A percentile compares a stretch with the other conserved stretches of the same genome.
Evolutionary conservation across 768 basidiomycete genomes (phyloP).

Genomic region (Dendrothele bispora): DNA sequence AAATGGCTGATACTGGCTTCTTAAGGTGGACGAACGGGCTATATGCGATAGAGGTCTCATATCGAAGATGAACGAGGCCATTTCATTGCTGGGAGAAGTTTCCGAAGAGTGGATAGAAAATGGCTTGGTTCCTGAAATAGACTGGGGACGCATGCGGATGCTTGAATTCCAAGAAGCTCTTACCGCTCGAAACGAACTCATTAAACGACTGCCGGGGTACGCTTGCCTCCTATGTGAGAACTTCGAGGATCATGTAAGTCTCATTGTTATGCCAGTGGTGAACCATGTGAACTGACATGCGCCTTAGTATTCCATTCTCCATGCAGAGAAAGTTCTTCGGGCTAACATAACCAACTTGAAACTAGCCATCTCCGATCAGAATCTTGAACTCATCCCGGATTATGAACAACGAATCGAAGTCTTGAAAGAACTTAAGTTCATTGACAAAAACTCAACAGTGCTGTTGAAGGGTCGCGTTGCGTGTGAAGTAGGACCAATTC

Average conservation of each 20-base stretch:
- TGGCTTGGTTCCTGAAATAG: slow-evolving; percentile 65
- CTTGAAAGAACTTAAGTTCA: slow-evolving; percentile 87
- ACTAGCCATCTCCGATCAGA: slow-evolving; percentile 91
- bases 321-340: slow-evolving; percentile 73
- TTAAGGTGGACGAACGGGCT: slow-evolving; percentile 66
- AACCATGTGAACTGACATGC: too few relatives aligned
- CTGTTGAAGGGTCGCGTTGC: slow-evolving; percentile 96
- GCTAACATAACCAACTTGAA: slow-evolving; percentile 77
- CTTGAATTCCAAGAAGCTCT: slow-evolving; percentile 90
- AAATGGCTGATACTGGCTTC: slow-evolving; percentile 4
- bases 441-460: slow-evolving; percentile 95
- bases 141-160: slow-evolving; percentile 81
- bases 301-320: slow-evolving; percentile 70
- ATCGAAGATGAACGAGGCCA: slow-evolving; percentile 57
- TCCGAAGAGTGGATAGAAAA: slow-evolving; percentile 57
- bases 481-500: slow-evolving; percentile 70
- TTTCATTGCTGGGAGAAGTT: slow-evolving; percentile 47
- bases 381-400: slow-evolving; percentile 93
- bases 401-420: slow-evolving; percentile 94
- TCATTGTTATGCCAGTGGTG: slow-evolving; percentile 8
- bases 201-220: slow-evolving; percentile 39
- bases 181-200: slow-evolving; percentile 52
- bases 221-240: slow-evolving; percentile 61
- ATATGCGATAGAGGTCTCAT: slow-evolving; percentile 70
- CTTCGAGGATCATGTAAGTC: slow-evolving; percentile 76